These are phyloP conservation scores for Podaxis sp. DNA, from an alignment of 768 basidiomycete species.

Conservation along the genomic window DNA sequence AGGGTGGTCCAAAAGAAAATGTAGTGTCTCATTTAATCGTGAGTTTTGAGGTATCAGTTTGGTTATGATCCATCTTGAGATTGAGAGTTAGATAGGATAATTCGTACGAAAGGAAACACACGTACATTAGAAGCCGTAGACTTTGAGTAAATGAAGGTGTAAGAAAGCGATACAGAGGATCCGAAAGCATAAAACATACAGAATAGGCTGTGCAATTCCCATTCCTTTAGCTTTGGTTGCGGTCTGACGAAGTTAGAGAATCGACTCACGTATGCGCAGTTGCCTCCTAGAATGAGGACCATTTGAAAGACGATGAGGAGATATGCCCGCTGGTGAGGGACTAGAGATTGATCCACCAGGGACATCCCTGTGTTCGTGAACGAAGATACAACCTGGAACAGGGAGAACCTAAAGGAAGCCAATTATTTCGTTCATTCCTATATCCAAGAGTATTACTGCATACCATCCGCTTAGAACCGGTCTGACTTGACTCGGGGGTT, in stretches of 20 bases:
- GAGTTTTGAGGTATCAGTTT: slow-evolving; percentile 59
- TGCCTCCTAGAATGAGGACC: slow-evolving; percentile 82
- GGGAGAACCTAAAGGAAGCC: slow-evolving; percentile 58
- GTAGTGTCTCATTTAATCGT: slow-evolving; percentile 70
- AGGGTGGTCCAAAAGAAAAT: slow-evolving; percentile 93
- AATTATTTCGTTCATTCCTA: not conserved
- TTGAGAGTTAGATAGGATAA: slow-evolving; percentile 8
- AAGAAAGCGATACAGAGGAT: not conserved
- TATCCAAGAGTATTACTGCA: slow-evolving; percentile 6
- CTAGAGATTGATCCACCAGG: slow-evolving; percentile 84
- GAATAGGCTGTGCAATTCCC: slow-evolving; percentile 56
- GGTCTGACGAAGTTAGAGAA: not conserved
- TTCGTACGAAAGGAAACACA: not conserved
- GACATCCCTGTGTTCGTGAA: slow-evolving; percentile 90
- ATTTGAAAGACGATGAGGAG: slow-evolving; percentile 71
- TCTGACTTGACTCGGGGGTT: slow-evolving; percentile 52
- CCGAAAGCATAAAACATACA: slow-evolving; percentile 50
- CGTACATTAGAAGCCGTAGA: slow-evolving; percentile 80
- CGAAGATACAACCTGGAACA: slow-evolving; percentile 81
- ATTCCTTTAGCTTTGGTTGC: not conserved
- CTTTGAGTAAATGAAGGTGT: slow-evolving; percentile 29
- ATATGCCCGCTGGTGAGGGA: slow-evolving; percentile 87
- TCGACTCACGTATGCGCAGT: slow-evolving; percentile 83
- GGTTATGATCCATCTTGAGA: slow-evolving; percentile 66
- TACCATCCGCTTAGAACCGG: slow-evolving; percentile 65